Base-by-base conservation (phyloP, 495 filamentous ascomycete species). In the Glarea lozoyensis region DNA sequence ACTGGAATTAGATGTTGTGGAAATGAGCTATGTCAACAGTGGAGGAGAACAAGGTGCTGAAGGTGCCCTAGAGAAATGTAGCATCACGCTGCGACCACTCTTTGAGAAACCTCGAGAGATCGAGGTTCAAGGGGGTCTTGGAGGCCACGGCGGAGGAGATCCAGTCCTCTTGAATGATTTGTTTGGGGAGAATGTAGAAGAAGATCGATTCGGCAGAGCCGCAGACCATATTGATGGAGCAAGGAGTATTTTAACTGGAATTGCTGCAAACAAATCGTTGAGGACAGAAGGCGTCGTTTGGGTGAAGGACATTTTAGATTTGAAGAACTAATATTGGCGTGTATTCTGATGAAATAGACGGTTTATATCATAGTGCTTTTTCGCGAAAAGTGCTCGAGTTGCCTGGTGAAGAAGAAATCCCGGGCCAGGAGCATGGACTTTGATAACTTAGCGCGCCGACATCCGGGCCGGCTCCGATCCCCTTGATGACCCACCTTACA, bases 201-300 rank as follows among this genome's bases (percentile, higher is more conserved):
- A 57, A 16, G 65, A 68, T 34, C 59, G 66, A 56, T 65, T 64
- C 43, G 62, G 61, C 55, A 49, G 63, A 1, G 64, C 61, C 2
- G 66, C 65, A 19, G 63, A 61, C 40, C 70, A 76, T 54, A 48
- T 76, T 9, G 72, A 79, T 43, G 75, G 73, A 2, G 73, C 71
- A 0, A 57, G 65, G 47, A 73, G 70, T 4, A 76, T 79, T 32
- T 25, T 75, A 46, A 76, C 72, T 0, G 75, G 73, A 0, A 73
- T 79, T 48, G 72, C 70, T 19, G 73, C 73, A 4, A 79, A 77
- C 44, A 60, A 55, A 54, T 73, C 73, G 4, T 71, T 77, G 24
- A 63, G 65, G 1, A 76, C 66, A 35, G 73, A 72, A 0, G 63
- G 67, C 42, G 64, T 68, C n/a, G 61, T 70, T 2, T 59, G 53